A percentile compares a stretch with the other conserved stretches of the same genome.
These are phyloP conservation scores for Naganishia albida DNA, from an alignment of 1,284 basidiomycete genomes.

Conservation along the genomic window DNA sequence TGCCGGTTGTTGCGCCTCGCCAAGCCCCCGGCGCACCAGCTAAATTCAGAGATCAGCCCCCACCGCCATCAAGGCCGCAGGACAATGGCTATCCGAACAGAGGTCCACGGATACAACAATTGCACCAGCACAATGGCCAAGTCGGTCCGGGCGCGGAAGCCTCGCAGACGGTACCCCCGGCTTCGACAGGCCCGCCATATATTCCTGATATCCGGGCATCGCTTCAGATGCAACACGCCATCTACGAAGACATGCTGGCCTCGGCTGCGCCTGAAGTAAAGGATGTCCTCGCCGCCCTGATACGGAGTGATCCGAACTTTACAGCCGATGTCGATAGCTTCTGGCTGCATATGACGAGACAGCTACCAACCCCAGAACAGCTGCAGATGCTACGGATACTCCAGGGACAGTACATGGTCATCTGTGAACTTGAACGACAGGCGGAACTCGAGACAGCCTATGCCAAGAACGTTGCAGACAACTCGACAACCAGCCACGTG, in stretches of 20 bases:
- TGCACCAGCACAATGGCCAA: too few relatives aligned
- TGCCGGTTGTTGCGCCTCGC: not conserved
- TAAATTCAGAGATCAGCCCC: not conserved
- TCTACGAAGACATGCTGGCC: conserved; percentile 14
- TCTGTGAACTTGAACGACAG: conserved; percentile 17
- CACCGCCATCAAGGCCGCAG: not conserved
- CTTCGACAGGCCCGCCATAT: not conserved
- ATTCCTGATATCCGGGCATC: conserved; percentile 2
- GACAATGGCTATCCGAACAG: not conserved
- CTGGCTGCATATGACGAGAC: conserved; percentile 2
- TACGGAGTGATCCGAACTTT: conserved; percentile 4
- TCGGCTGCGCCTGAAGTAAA: conserved; percentile 1
- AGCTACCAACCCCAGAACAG: conserved; percentile 8
- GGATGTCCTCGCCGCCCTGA: conserved; percentile 1
- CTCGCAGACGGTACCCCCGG: not conserved
- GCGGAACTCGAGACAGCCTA: not conserved
- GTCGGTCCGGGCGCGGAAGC: not conserved
- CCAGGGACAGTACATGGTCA: conserved; percentile 20
- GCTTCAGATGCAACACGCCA: conserved; percentile 14
- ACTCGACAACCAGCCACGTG: not conserved
- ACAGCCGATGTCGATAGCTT: conserved; percentile 12
- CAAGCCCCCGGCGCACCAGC: conserved; percentile 4
- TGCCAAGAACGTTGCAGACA: too few relatives aligned
- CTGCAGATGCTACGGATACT: conserved; percentile 14
- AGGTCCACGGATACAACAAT: not conserved